Base-by-base conservation (phyloP, 1,284 basidiomycete genomes). In the Irpex sp. region DNA sequence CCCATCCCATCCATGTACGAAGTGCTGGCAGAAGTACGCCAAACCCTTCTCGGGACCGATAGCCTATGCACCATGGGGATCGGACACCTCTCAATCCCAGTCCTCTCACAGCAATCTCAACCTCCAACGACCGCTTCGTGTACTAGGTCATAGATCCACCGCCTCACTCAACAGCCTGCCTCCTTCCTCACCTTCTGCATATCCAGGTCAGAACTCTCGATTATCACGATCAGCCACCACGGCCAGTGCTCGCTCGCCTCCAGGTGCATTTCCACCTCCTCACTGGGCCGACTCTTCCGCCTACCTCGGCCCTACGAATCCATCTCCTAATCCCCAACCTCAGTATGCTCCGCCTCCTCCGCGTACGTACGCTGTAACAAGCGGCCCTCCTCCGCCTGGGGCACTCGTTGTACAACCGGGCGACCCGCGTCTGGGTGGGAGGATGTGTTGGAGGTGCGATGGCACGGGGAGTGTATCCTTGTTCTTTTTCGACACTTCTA, bases 401-500 rank as follows among this genome's bases (percentile, higher is more conserved):
- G 72, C 82, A 9, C 63, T 81, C 1, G 82, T 89, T 11, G 82
- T 86, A 62, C 65, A 67, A 1, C 81, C 91, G 0, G 91, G 91
- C 1, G 91, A 93, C 71, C 78, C 87, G n/a, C 75, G 89, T 54
- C 76, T 92, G 7, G 91, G 91, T 0, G 91, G 91, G 0, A 68
- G 75, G 51, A 62, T 82, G 64, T 93, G 91, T 72, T 85, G 81
- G 83, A 77, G 80, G 40, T 93, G 91, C 70, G 76, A 77, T 31
- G 91, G 91, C 1, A 72, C 74, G 19, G 91, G 91, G 0, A 75
- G 68, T 44, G 73, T 83, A 40, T 79, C 78, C 37, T 78, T 85
- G 59, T 74, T 91, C 54, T 69, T 89, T 1, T 80, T 91, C 60
- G 87, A 87, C 69, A 72, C 75, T 75, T 76, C 78, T 66, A 74